Evolutionary conservation across 2,329 filamentous ascomycete genomes (phyloP).

Genomic region (Mycosphaerella sp.): DNA sequence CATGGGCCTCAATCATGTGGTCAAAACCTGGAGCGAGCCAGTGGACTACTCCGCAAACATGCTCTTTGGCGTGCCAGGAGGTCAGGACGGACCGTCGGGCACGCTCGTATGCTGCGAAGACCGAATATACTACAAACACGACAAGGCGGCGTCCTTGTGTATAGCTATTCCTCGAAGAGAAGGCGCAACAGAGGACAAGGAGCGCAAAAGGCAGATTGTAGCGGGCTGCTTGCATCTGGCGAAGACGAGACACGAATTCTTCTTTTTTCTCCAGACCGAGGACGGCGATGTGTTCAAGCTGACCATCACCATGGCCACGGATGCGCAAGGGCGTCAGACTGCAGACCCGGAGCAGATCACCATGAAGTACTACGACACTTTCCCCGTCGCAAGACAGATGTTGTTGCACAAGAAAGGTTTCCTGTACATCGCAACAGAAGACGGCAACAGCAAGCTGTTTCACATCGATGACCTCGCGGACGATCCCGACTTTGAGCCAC

Average conservation of each 20-base stretch:
- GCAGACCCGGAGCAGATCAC: conserved; percentile 77
- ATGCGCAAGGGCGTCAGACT: conserved; percentile 68
- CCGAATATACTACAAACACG: conserved; percentile 94
- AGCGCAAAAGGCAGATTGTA: conserved; percentile 79
- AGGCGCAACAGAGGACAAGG: conserved; percentile 85
- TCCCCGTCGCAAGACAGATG: conserved; percentile 78
- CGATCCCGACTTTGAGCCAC: conserved; percentile 73
- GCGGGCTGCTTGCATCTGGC: conserved; percentile 97
- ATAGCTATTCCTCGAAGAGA: conserved; percentile 81
- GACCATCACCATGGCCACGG: conserved; percentile 82
- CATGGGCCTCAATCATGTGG: conserved; percentile 91
- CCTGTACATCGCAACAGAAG: conserved; percentile 85
- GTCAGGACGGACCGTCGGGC: conserved; percentile 86
- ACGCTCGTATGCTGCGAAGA: conserved; percentile 93
- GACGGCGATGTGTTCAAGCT: conserved; percentile 99
- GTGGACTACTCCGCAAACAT: conserved; percentile 85
- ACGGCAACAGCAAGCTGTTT: conserved; percentile 89
- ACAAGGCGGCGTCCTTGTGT: conserved; percentile 82
- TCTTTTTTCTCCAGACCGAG: conserved; percentile 91
- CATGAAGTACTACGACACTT: conserved; percentile 97
- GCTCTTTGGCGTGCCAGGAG: conserved; percentile 91
- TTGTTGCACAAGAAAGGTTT: conserved; percentile 95
- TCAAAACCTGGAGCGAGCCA: conserved; percentile 90
- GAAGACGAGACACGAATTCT: conserved; percentile 73
- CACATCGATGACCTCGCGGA: conserved; percentile 97